phyloP scores from a whole-genome alignment of 768 basidiomycete species.

The Mycena vulgaris region DNA sequence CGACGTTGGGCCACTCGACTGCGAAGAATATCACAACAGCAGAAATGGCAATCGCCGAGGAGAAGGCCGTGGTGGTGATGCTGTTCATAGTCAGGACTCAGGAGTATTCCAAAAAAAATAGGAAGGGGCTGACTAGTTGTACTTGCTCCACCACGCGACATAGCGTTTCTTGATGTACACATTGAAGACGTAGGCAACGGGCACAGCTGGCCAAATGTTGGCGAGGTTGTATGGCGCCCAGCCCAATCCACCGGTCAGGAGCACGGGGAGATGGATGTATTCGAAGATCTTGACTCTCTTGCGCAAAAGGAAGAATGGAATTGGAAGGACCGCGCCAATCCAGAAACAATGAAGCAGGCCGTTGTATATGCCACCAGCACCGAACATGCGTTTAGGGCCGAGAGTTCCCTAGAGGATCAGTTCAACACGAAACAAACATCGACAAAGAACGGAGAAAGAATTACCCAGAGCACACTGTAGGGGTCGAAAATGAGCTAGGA shows the following conservation, averaged over 20 bases:
- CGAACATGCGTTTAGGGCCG: conserved; percentile 54
- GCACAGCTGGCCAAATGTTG: conserved; percentile 41
- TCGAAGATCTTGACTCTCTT: conserved; percentile 20
- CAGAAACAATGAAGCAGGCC: conserved; percentile 46
- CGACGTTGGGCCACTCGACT: conserved; percentile 43
- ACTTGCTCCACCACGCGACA: conserved; percentile 49
- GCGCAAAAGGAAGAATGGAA: conserved; percentile 51
- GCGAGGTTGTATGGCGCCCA: conserved; percentile 41
- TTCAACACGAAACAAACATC: too few relatives aligned
- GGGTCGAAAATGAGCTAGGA: too few relatives aligned
- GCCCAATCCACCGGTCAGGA: neutral
- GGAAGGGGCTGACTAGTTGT: conserved; percentile 27
- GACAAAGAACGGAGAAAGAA: too few relatives aligned
- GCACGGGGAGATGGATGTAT: neutral
- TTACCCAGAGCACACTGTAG: neutral
- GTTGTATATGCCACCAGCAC: conserved; percentile 49
- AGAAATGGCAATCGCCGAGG: conserved; percentile 51
- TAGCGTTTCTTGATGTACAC: conserved; percentile 42
- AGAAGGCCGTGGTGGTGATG: conserved; percentile 51
- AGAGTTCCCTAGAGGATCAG: conserved; percentile 44
- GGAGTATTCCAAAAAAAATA: too few relatives aligned
- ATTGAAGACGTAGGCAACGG: conserved; percentile 45
- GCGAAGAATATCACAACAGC: conserved; percentile 57
- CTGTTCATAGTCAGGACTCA: too few relatives aligned
- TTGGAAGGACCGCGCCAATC: conserved; percentile 52